Base-by-base conservation (phyloP, 495 filamentous ascomycete species). In the Penicillium subrubescens region DNA sequence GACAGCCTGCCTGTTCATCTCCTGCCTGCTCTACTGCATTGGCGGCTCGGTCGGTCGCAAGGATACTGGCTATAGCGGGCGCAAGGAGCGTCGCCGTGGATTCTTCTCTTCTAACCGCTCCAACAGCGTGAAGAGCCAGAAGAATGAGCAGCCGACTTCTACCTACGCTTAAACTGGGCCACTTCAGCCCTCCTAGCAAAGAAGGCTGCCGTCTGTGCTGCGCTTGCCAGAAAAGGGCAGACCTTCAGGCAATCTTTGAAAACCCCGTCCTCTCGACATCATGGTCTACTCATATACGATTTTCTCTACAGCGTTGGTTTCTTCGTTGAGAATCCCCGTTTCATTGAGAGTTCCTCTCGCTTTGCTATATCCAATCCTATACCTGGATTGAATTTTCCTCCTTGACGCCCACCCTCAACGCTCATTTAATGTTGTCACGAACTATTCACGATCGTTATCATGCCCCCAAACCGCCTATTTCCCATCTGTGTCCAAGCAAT, bases 11-110 rank as follows among this genome's bases (percentile, higher is more conserved):
- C 83, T 92, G 53, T 78, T 94, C 63, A 76, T 96, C 57, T 86
- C 91, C 17, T 89, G 87, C 14, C 55, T 93, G 29, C 72, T 93
- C 19, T 91, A 94, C 80, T 94, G 88, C 77, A 53, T 86, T 35
- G 79, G 80, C 23, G 79, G 80, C 21, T 61, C 74, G 1, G 71
- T 77, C 35, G 75, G 77, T 25, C 66, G 71, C 3, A 77, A 73
- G 59, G 78, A 79, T 7, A 27, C 57, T 33, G 79, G 79, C 29
- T 81, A 81, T 65, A 80, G 70, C 57, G 77, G 79, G 27, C 77
- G 79, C 31, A 72, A 77, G 62, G 68, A 79, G 55, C 69, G 78
- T 37, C 78, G 78, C 21, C 77, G 76, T 46, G 77, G 78, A 7
- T 81, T 80, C 73, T 82, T 82, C 71, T 73, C 71, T 27, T 74